Base-by-base conservation (phyloP, 2,329 filamentous ascomycete genomes). In the Pseudogymnoascus sp. region DNA sequence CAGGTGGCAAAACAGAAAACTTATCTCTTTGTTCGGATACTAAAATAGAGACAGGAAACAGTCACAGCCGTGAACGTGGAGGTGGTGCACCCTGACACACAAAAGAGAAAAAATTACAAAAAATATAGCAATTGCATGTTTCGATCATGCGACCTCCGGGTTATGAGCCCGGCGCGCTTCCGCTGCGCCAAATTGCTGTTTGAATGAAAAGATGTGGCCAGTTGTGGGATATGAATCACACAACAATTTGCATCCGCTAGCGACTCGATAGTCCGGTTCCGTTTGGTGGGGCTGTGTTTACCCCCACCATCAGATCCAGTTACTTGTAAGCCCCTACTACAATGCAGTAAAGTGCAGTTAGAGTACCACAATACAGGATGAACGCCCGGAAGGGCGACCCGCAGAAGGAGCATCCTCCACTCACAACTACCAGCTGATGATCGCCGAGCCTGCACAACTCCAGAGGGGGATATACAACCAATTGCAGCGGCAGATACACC, bases 141-240 rank as follows among this genome's bases (percentile, higher is more conserved):
- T 65, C 61, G 64, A 65, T 63, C 64, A 26, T 37, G 62, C 35
- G 62, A 65, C 64, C 64, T 65, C 64, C 53, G 62, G 64, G 64
- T 65, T 65, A 65, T 65, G 64, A 65, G 64, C 64, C 64, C 62
- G 62, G 64, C 64, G 64, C 64, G 64, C 64, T 65, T 65, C 64
- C 64, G 44, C 62, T 65, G 64, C 64, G 64, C 64, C 64, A 65
- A 53, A 64, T 63, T 61, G 64, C 64, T 65, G 59, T 47, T 40
- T 33, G 33, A 60, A 19, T 53, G 47, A 19, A 16, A 53, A 53
- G 26, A 19, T 31, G 26, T 53, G 47, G 26, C 26, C 1, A 19
- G 47, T 53, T 31, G 6, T 16, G 26, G 26, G 11, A 53, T 53
- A 33, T 53, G 47, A 53, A 29, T 53, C 47, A 53, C 47, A 31